Base-by-base conservation (phyloP, 2,329 filamentous ascomycete genomes). In the Magnaporthiopsis poae region DNA sequence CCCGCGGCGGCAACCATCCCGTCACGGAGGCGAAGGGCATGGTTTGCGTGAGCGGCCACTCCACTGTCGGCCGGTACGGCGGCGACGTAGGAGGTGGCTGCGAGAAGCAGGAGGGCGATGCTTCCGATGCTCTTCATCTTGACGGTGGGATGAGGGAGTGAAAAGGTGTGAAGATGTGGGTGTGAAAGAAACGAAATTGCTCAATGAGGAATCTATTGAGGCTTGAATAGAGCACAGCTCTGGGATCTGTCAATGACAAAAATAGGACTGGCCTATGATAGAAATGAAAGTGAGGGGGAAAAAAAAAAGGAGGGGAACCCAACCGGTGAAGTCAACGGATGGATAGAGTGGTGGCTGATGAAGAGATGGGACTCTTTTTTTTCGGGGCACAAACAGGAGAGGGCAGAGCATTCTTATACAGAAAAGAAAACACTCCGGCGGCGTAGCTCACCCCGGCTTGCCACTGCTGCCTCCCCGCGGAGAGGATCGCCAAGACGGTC, bases 111-210 rank as follows among this genome's bases (percentile, higher is more conserved):
- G 29, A 66, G 60, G 56, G 66, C 46, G 61, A 68, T 62, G 36
- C 39, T 65, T 68, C 65, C 67, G 39, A 68, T 27, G 65, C 65
- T 68, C 67, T 68, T 68, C 67, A 68, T 68, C n/a, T 62, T 68
- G 65, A 29, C 61, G 61, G 56, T 25, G 62, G n/a, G 11, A 27
- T 21, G 31, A 31, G 31, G 27, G 25, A 61, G 60, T 31, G 25
- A 31, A 31, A 31, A 31, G 31, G 31, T 31, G 31, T 31, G 31
- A 31, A 31, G 31, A 3, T 31, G 31, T 31, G 31, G 2, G 3
- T 11, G 29, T 61, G n/a, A 62, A 62, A 21, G 61, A 62, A 62
- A 36, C 13, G 61, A 62, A 62, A 33, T 21, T 33, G 21, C 61
- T n/a, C 61, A 62, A 62, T n/a, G 61, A 62, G 29, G 33, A 62